These are phyloP conservation scores for Phlyctochytrium planicorne DNA, from an alignment of 192 early-diverging fungal species.

Conservation along the genomic window DNA sequence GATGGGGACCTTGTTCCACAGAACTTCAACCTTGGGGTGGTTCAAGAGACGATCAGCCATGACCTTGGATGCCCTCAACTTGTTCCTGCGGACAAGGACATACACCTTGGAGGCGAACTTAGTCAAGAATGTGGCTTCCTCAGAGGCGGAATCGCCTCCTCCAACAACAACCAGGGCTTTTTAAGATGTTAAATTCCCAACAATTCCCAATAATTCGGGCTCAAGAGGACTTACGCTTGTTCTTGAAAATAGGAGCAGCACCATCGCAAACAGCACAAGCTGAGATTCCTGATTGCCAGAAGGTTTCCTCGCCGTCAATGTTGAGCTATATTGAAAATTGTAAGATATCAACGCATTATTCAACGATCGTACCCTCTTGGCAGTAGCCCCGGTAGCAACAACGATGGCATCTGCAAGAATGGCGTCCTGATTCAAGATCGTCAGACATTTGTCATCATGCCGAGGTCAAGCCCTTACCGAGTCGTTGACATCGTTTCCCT, in stretches of 20 bases:
- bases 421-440: slow-evolving; percentile 42
- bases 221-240: slow-evolving; percentile 55
- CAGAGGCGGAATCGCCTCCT: slow-evolving; percentile 88
- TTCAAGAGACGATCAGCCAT: slow-evolving; percentile 83
- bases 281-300: slow-evolving; percentile 96
- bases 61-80: slow-evolving; percentile 91
- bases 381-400: slow-evolving; percentile 94
- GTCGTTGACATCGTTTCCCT: slow-evolving; percentile 63
- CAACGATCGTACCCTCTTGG: slow-evolving; percentile 59
- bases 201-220: slow-evolving; percentile 1
- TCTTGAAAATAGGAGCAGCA: slow-evolving; percentile 91
- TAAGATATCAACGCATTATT: background rate
- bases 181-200: background rate
- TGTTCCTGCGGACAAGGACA: slow-evolving; percentile 86
- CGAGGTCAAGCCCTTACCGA: slow-evolving; percentile 22
- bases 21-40: slow-evolving; percentile 84
- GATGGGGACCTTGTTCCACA: slow-evolving; percentile 80
- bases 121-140: slow-evolving; percentile 93
- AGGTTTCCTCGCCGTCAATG: slow-evolving; percentile 79
- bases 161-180: slow-evolving; percentile 81
- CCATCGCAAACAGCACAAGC: slow-evolving; percentile 98
- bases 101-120: slow-evolving; percentile 92
- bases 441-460: background rate
- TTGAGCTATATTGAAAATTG: slow-evolving; percentile 15
- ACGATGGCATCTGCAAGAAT: slow-evolving; percentile 79